Evolutionary conservation across 371 early-diverging fungal species (phyloP).

Genomic region (Cokeromyces recurvatus): DNA sequence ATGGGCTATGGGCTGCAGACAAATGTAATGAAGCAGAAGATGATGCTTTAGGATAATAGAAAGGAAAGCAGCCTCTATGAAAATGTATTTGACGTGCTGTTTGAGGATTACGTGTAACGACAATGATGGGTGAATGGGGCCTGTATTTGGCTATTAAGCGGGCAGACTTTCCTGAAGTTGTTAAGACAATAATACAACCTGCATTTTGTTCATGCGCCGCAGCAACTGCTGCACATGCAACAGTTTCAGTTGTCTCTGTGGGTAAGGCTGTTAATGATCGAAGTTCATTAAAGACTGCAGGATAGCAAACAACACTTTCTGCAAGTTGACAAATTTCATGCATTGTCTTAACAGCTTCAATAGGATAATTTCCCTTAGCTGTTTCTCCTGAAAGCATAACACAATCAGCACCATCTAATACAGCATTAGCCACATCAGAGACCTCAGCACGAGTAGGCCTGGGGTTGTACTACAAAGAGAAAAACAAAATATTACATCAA

Average conservation of each 20-base stretch:
- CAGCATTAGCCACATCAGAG: constrained; percentile 98
- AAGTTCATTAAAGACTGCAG: constrained; percentile 77
- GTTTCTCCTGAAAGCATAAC: constrained; percentile 99
- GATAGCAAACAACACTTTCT: constrained; percentile 75
- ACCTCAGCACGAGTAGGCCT: constrained; percentile 99
- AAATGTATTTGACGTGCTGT: constrained; percentile 89
- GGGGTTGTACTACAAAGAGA: constrained; percentile 63
- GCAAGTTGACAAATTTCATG: constrained; percentile 70
- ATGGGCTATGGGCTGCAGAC: constrained; percentile 13
- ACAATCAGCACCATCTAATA: constrained; percentile 95
- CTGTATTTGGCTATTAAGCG: constrained; percentile 94
- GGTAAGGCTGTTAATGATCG: constrained; percentile 71
- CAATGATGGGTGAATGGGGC: constrained; percentile 88
- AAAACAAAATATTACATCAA: constrained; percentile 1
- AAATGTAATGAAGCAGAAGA: constrained; percentile 23
- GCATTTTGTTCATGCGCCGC: constrained; percentile 84
- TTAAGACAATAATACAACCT: constrained; percentile 84
- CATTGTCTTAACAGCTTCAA: constrained; percentile 77
- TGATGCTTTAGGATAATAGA: constrained; percentile 66
- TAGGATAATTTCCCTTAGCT: constrained; percentile 86
- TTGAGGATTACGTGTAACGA: constrained; percentile 78
- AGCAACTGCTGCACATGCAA: constrained; percentile 91
- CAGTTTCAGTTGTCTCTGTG: constrained; percentile 85
- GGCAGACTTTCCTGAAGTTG: constrained; percentile 81
- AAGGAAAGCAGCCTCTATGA: constrained; percentile 90